Evolutionary conservation across 108 stramenopile species (phyloP).

Genomic region (Cyclotella baltica): DNA sequence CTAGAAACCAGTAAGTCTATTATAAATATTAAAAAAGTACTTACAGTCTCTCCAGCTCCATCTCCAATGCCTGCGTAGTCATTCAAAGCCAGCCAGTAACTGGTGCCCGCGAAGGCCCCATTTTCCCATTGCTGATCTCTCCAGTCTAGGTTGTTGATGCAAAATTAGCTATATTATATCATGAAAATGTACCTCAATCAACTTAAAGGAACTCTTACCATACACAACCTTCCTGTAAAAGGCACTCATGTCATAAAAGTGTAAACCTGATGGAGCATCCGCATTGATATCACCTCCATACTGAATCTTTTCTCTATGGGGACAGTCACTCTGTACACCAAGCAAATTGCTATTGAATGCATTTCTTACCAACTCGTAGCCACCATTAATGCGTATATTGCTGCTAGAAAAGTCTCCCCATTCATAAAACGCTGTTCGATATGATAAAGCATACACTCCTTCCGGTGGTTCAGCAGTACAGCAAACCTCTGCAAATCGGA

Average conservation of each 20-base stretch:
- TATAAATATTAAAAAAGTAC: conserved; percentile 5
- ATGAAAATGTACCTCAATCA: not conserved
- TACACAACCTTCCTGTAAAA: conserved; percentile 58
- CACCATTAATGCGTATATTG: conserved; percentile 54
- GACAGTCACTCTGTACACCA: conserved; percentile 66
- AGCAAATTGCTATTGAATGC: conserved; percentile 58
- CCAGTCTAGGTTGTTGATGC: not conserved
- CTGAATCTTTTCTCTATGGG: conserved; percentile 67
- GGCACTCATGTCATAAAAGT: conserved; percentile 56
- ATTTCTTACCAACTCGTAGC: conserved; percentile 51
- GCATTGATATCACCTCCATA: conserved; percentile 64
- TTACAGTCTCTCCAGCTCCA: conserved; percentile 44
- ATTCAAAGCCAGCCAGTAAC: conserved; percentile 49
- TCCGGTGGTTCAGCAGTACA: conserved; percentile 47
- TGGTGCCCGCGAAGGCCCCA: conserved; percentile 51
- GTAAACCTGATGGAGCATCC: conserved; percentile 47
- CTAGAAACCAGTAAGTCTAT: not conserved
- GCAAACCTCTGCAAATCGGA: conserved; percentile 56
- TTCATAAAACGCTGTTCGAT: conserved; percentile 47
- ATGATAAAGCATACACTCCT: conserved; percentile 39
- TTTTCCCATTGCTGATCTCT: conserved; percentile 58
- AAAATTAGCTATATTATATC: not conserved
- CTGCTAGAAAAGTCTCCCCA: conserved; percentile 50
- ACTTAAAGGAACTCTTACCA: conserved; percentile 6
- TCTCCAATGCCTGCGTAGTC: conserved; percentile 46